These are phyloP conservation scores for Antitrichia curtipendula DNA, from an alignment of 225 moss, liverwort and hornwort genomes.

Conservation along the genomic window DNA sequence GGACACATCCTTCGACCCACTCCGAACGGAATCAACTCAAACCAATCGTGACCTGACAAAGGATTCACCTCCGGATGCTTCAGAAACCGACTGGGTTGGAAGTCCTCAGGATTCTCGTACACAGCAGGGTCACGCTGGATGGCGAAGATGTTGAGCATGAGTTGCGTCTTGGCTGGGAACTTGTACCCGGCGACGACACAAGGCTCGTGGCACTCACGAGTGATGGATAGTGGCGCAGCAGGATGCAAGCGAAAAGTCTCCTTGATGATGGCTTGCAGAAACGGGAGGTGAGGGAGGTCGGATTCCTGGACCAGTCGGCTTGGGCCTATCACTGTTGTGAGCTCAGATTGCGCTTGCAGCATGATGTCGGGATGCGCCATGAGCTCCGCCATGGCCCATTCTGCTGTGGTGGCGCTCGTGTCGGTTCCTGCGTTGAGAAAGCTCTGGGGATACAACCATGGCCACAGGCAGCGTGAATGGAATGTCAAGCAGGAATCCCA, in stretches of 20 bases:
- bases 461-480: not conserved
- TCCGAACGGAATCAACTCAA: conserved; percentile 22
- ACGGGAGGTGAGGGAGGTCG: not conserved
- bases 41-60: conserved; percentile 5
- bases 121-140: conserved; percentile 5
- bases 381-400: conserved; percentile 29
- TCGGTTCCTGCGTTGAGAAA: conserved; percentile 39
- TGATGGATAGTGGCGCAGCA: not conserved
- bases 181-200: conserved; percentile 10
- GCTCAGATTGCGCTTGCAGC: conserved; percentile 22
- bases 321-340: conserved; percentile 33
- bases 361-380: conserved; percentile 33
- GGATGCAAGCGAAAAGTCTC: conserved; percentile 38
- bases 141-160: conserved; percentile 23
- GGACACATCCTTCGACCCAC: conserved; percentile 22
- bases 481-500: not conserved
- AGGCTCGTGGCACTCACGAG: conserved; percentile 19
- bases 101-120: conserved; percentile 12
- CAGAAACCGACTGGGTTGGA: conserved; percentile 36
- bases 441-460: conserved; percentile 11
- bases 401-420: conserved; percentile 29
- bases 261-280: conserved; percentile 24
- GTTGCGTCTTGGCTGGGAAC: conserved; percentile 29
- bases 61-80: not conserved
- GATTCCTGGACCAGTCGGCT: conserved; percentile 27